Evolutionary conservation across 164 flowering plant species (phyloP).

Genomic region (Chimonanthus praecox): DNA sequence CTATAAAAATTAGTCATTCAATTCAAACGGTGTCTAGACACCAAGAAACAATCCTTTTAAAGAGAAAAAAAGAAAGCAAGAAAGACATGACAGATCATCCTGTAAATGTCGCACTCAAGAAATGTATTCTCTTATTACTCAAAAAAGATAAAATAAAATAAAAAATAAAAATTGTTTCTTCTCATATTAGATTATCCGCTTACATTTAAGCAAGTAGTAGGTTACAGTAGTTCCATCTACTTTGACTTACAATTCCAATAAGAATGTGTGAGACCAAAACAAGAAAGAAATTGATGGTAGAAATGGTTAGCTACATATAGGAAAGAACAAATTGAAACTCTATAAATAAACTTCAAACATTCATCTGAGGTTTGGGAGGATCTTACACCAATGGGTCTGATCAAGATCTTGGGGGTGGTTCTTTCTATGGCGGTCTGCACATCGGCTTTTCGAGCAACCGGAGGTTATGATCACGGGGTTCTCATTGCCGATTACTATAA

Average conservation of each 20-base stretch:
- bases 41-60: no score
- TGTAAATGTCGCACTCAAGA: no score
- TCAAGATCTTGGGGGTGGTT: constrained; percentile 7
- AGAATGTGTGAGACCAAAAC: background rate
- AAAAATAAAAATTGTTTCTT: no score
- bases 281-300: background rate
- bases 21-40: no score
- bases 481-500: constrained; percentile 47
- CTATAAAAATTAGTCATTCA: no score
- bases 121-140: no score
- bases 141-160: no score
- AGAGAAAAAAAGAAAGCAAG: no score
- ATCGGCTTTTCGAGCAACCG: constrained; percentile 10
- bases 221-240: constrained; percentile 25
- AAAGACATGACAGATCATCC: no score
- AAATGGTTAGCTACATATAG: background rate
- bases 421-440: constrained; percentile 7
- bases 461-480: constrained; percentile 13
- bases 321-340: background rate
- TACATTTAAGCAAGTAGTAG: background rate
- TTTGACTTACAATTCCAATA: constrained; percentile 1
- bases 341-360: background rate
- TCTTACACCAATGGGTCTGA: constrained; percentile 8
- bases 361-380: background rate
- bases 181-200: no score